A percentile compares a stretch with the other conserved stretches of the same genome.
phyloP scores from a whole-genome alignment of 805 yeast genomes.

The Yarrowia sp. region DNA sequence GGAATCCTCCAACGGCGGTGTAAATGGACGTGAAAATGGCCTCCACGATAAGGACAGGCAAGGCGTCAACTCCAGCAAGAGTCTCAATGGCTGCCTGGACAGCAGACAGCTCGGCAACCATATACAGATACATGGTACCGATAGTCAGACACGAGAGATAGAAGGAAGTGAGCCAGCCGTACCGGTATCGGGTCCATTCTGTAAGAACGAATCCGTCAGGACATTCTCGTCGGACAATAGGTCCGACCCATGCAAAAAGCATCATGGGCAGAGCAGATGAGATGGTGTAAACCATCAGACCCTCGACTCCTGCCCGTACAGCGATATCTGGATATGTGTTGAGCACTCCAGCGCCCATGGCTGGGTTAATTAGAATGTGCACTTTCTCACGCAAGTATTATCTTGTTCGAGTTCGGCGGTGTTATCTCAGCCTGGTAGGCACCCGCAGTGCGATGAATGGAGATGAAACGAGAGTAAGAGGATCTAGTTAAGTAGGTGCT shows the following conservation, averaged over 20 bases:
- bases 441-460: slow-evolving; percentile 54
- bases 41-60: slow-evolving; percentile 83
- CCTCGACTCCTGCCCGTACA: slow-evolving; percentile 84
- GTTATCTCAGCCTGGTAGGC: slow-evolving; percentile 66
- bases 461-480: too few species aligned
- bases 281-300: slow-evolving; percentile 78
- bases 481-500: too few species aligned
- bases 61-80: slow-evolving; percentile 76
- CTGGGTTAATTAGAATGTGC: slow-evolving; percentile 52
- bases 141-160: slow-evolving; percentile 83
- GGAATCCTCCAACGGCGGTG: slow-evolving; percentile 88
- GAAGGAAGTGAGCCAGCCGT: slow-evolving; percentile 73
- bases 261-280: slow-evolving; percentile 85
- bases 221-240: slow-evolving; percentile 74
- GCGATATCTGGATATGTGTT: slow-evolving; percentile 89
- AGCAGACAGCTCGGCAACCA: slow-evolving; percentile 87
- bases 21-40: slow-evolving; percentile 87
- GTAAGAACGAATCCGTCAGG: slow-evolving; percentile 92
- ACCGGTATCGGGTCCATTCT: slow-evolving; percentile 91
- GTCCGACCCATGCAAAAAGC: slow-evolving; percentile 81
- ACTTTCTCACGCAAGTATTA: slow-evolving; percentile 81
- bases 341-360: slow-evolving; percentile 87
- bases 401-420: slow-evolving; percentile 86
- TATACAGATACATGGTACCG: slow-evolving; percentile 75
- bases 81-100: slow-evolving; percentile 77